Evolutionary conservation across 306 rosid species (phyloP).

Genomic region (Acacia crassicarpa): DNA sequence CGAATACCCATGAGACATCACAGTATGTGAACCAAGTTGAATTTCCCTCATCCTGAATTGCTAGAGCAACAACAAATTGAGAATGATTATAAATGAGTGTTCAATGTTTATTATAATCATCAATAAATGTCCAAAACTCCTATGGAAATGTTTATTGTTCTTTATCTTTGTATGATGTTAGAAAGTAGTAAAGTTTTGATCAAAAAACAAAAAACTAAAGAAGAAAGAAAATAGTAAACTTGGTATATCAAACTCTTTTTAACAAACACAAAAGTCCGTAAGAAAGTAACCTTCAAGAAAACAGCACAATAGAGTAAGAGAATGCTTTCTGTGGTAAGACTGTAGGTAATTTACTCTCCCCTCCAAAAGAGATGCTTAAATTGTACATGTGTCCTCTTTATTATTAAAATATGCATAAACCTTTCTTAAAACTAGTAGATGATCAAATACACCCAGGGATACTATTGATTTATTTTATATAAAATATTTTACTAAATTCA

Average conservation of each 20-base stretch:
- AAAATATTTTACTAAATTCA: neutral
- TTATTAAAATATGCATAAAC: neutral
- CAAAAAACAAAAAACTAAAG: too few species aligned
- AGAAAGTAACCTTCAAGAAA: constrained; percentile 10
- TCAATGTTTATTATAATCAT: constrained; percentile 6
- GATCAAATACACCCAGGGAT: neutral
- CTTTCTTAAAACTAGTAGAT: neutral
- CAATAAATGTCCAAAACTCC: constrained; percentile 8
- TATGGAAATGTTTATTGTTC: constrained; percentile 8
- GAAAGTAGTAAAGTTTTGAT: neutral
- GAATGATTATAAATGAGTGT: constrained; percentile 12
- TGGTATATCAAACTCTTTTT: neutral
- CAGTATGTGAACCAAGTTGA: constrained; percentile 71
- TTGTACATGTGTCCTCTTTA: neutral
- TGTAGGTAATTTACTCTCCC: neutral
- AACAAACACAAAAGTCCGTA: constrained; percentile 4
- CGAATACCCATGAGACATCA: constrained; percentile 72
- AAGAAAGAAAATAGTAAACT: constrained; percentile 5
- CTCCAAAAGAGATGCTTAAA: neutral
- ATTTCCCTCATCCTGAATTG: constrained; percentile 56
- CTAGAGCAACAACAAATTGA: constrained; percentile 30
- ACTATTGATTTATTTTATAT: neutral
- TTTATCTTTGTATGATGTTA: constrained; percentile 20
- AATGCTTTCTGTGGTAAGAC: constrained; percentile 15
- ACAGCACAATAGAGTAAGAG: neutral